A percentile compares a stretch with the other conserved stretches of the same genome.
Conservation (phyloP, 1,284 basidiomycete species). For the Ceratobasidium sp. region DNA sequence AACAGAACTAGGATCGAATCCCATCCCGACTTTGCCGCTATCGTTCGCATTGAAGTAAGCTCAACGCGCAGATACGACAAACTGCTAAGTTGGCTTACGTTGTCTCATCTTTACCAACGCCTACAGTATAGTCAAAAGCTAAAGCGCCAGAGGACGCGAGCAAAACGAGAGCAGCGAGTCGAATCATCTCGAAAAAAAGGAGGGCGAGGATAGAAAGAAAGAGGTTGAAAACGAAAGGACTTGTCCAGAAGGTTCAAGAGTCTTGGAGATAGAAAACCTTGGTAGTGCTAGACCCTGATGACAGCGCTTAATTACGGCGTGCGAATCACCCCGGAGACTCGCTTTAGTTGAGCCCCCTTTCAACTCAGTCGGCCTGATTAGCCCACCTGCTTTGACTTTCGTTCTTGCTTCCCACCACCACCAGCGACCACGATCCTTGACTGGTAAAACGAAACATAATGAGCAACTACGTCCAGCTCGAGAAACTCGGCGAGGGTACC, state of each 20-base stretch:
- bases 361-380: conserved; percentile 38
- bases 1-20: conserved; percentile 37
- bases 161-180: conserved; percentile 33
- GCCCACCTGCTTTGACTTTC: conserved; percentile 1
- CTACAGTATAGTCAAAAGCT: conserved; percentile 36
- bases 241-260: conserved; percentile 25
- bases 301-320: conserved; percentile 31
- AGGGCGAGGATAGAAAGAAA: neutral
- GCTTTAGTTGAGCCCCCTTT: conserved; percentile 26
- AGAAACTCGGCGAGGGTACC: conserved; percentile 89
- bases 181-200: conserved; percentile 13
- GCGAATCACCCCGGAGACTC: neutral
- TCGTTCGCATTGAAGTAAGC: neutral
- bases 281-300: conserved; percentile 16
- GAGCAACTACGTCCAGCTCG: conserved; percentile 69
- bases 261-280: conserved; percentile 36
- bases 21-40: conserved; percentile 38
- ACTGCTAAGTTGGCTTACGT: conserved; percentile 16
- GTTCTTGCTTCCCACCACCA: conserved; percentile 36
- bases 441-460: conserved; percentile 37
- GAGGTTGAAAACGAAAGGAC: neutral
- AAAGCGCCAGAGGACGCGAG: conserved; percentile 18
- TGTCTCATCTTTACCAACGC: conserved; percentile 38
- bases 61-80: neutral
- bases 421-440: conserved; percentile 20